Base-by-base conservation (phyloP, 192 early-diverging fungal species). In the Coemansia sp. region DNA sequence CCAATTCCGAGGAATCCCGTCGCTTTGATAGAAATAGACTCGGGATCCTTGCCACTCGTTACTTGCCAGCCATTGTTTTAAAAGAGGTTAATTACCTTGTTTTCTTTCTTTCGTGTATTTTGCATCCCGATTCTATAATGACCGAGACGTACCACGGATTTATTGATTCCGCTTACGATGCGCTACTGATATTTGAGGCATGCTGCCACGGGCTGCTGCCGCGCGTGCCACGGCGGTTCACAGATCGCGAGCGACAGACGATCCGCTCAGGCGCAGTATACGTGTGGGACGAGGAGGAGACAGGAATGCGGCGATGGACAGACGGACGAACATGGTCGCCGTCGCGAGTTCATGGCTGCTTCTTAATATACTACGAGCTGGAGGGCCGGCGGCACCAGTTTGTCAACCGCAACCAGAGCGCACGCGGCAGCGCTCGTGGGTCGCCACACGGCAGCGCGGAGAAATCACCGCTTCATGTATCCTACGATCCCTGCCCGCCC, bases 271-370 rank as follows among this genome's bases (percentile, higher is more conserved):
- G 92, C 1, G 88, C 92, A 1, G 88, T 94, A 10, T 95, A 92
- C 72, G 87, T 90, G 42, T 95, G 93, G 88, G 91, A 93, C 74
- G 94, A 95, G 82, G 86, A 91, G 46, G 94, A 95, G 62, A 88
- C 90, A 5, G 91, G 92, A 9, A 95, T 95, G 87, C 78, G 90
- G 56, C 79, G 94, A 34, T 95, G 94, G 94, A 94, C 94, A 0
- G 94, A 95, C 72, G 92, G 92, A 12, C 86, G 89, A 64, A 89
- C 86, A 26, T 95, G 94, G 93, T 91, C 89, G 28, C 89, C 93
- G 1, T 89, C 87, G 34, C 85, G 93, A 17, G 92, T 95, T 28
- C 87, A 90, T 22, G 93, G 93, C 22, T 89, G 86, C 60, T 95
- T 95, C 73, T 71, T 95, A 34, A 93, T 92, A 17, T 95, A 95